These are phyloP conservation scores for Penicillium sp. DNA, from an alignment of 2,329 filamentous ascomycete species.

Conservation along the genomic window DNA sequence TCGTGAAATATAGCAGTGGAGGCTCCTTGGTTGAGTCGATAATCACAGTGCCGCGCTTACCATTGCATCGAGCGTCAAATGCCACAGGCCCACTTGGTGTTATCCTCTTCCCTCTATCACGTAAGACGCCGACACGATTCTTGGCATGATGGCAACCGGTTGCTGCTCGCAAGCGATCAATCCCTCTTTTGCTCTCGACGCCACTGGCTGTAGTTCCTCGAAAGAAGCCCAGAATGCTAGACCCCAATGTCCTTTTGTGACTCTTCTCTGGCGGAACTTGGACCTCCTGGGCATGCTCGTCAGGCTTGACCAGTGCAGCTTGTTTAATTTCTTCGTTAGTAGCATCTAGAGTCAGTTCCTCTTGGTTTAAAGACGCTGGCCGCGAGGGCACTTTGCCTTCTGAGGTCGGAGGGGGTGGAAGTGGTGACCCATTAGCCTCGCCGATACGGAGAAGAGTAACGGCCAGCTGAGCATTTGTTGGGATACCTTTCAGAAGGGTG, in stretches of 20 bases:
- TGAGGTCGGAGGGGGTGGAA: conserved; percentile 62
- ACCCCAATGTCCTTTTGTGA: conserved; percentile 40
- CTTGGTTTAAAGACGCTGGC: conserved; percentile 54
- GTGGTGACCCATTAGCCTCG: conserved; percentile 75
- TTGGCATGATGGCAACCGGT: conserved; percentile 62
- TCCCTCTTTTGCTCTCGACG: conserved; percentile 69
- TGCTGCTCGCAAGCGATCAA: conserved; percentile 68
- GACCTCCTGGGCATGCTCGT: conserved; percentile 24
- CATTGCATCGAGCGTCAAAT: conserved; percentile 68
- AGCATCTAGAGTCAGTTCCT: conserved; percentile 60
- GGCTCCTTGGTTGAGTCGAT: conserved; percentile 48
- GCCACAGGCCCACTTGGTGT: conserved; percentile 65
- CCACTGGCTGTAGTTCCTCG: conserved; percentile 68
- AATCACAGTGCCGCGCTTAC: conserved; percentile 69
- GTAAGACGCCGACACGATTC: conserved; percentile 69
- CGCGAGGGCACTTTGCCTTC: conserved; percentile 49
- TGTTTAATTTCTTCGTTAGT: conserved; percentile 64
- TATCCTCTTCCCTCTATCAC: conserved; percentile 41
- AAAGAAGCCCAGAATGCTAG: conserved; percentile 62
- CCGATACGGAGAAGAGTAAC: conserved; percentile 78
- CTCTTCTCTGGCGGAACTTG: background rate
- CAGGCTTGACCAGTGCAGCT: conserved; percentile 58
- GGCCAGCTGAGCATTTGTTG: conserved; percentile 81
- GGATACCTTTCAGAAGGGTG: conserved; percentile 75
- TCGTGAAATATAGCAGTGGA: conserved; percentile 58